These are phyloP conservation scores for Achaetomium macrosporum DNA, from an alignment of 2,329 filamentous ascomycete genomes.

Conservation along the genomic window DNA sequence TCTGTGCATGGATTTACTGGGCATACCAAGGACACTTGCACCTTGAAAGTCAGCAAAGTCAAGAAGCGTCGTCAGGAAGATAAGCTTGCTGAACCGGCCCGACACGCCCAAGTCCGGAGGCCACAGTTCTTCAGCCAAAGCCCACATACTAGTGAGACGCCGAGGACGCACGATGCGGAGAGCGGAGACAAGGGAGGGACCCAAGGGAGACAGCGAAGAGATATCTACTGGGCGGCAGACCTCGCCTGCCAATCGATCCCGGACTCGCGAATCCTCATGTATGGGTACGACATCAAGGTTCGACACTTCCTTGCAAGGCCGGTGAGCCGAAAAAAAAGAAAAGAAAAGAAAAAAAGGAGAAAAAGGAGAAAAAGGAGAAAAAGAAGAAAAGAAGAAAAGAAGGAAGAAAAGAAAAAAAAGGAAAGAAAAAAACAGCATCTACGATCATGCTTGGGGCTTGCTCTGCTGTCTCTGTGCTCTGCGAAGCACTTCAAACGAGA, in stretches of 20 bases:
- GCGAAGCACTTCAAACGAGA: slow-evolving; percentile 17
- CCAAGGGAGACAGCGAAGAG: not conserved
- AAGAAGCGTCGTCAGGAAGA: not conserved
- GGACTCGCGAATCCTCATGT: slow-evolving; percentile 26
- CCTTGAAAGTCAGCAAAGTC: not conserved
- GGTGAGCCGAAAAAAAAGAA: too few species aligned
- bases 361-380: too few species aligned
- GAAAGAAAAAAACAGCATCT: slow-evolving; percentile 27
- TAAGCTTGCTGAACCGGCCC: not conserved
- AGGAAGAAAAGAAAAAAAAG: too few species aligned
- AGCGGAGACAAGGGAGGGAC: not conserved
- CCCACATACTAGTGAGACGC: too few species aligned
- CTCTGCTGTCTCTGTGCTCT: slow-evolving; percentile 28
- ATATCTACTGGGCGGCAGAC: slow-evolving; percentile 26
- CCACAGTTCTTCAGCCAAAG: not conserved
- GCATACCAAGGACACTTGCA: slow-evolving; percentile 23
- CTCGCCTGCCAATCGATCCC: slow-evolving; percentile 21
- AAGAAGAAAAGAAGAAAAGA: too few species aligned
- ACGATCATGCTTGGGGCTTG: slow-evolving; percentile 32
- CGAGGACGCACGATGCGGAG: not conserved
- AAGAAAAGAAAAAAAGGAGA: too few species aligned
- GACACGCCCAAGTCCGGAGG: not conserved
- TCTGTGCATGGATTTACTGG: slow-evolving; percentile 25
- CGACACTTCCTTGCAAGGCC: slow-evolving; percentile 23
- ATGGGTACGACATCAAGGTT: slow-evolving; percentile 28